Base-by-base conservation (phyloP, 176 grass and related monocot species). In the Oryza glumipatula region DNA sequence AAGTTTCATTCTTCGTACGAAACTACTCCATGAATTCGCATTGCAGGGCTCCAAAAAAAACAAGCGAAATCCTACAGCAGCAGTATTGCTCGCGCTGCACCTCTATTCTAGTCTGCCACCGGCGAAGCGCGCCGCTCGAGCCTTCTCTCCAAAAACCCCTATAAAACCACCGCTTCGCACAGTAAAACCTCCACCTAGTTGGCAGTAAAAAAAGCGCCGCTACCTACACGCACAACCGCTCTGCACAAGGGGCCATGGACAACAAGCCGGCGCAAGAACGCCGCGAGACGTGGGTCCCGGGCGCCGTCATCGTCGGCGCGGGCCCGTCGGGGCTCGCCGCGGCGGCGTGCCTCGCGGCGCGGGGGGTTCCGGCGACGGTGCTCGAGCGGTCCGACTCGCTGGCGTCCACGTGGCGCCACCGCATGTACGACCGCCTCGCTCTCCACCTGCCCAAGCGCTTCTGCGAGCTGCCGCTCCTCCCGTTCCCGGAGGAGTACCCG, bases 401-500 rank as follows among this genome's bases (percentile, higher is more conserved):
- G 86, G 96, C 89, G 66, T 94, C 94, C 76, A 80, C 94, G 36
- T 99, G 96, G 96, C 93, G 89, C 54, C 89, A 96, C 68, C 83
- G 91, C 70, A 99, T 90, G 65, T 99, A 99, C 74, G 91, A 99
- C 83, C 88, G 96, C 9, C 93, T 99, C 63, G 90, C 88, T 65
- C 96, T 99, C 48, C 94, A 99, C 90, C 94, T 99, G 30, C 96
- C 96, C 28, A 95, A 89, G 84, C 84, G 85, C 78, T 99, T 99
- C 89, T 96, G 96, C 78, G 86, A 99, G 91, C 96, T 99, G 39
- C 96, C 96, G 1, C 69, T 91, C 47, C 83, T 94, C 38, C 89
- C 88, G 9, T 99, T 99, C 84, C 96, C 96, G 11, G 44, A 74
- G 7, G 84, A 58, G 0, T 94, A 89, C 76, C 96, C 96, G 24